Evolutionary conservation across 2,329 filamentous ascomycete genomes (phyloP), one percentile per base, ranked within the genome.

Genomic region (Lojkania enalia): DNA sequence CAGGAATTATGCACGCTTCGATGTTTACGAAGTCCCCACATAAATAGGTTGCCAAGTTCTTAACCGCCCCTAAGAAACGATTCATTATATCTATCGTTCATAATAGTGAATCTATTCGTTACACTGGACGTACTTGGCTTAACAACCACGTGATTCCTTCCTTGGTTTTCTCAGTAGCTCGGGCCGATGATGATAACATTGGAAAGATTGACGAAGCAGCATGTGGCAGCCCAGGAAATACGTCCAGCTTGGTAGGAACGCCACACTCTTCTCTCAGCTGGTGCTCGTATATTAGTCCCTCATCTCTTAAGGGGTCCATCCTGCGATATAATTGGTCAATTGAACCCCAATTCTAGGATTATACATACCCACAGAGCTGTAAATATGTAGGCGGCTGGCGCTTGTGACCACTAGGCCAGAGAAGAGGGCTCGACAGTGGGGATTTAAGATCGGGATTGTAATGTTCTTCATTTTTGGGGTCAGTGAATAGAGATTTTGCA

Each of bases 211-310:
- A 48, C 35, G 58, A 62, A 38, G 79, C 53, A 12, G 12, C 70
- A 59, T 77, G 74, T 5, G 71, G 72, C 41, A 73, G 60, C 0
- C 74, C 74, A 0, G 63, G 49, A 53, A 72, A 76, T 4, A 74
- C 55, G 49, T 77, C 71, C 11, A 79, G 29, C 37, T 64, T 70
- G 1, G 76, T 78, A 52, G 66, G 55, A 5, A 78, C 65, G 4
- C 63, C 71, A 2, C 63, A 67, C 21, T 75, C 69, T 41, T 75
- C 73, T 21, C 70, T 63, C 44, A 82, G 54, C 2, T 75, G 55
- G 29, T 70, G 60, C 50, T 79, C 77, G 49, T 80, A 82, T 0
- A 81, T 73, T 35, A 82, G 48, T 0, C 66, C 75, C 42, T 81
- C 79, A 46, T 83, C 80, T 3, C 79, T 62, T 2, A 78, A 49